Base-by-base conservation (phyloP, 139 green algal genomes). In the Asterochloris erici region DNA sequence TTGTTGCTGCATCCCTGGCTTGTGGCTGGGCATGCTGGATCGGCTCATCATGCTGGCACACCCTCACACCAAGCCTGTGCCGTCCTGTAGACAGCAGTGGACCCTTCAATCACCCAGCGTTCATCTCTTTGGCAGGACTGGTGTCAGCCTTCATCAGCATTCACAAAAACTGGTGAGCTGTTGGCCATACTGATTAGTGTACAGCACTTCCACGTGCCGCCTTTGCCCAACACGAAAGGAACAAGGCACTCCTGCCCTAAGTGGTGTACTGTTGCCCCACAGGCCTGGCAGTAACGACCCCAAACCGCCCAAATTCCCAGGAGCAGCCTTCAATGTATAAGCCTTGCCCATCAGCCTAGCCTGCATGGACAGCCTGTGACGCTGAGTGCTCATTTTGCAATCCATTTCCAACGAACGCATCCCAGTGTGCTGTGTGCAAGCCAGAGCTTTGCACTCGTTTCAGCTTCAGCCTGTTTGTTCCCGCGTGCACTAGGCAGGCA, bases 111-210 rank as follows among this genome's bases (percentile, higher is more conserved):
- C 81, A 88, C 71, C 87, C 87, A 6, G 81, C 86, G 17, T 38
- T 90, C 64, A 87, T 97, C 26, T 85, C 86, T 24, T 61, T 85
- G 21, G 90, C 89, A 9, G 94, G 93, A 2, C 84, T 97, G 54
- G 27, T 96, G 23, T 96, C 91, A 12, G 94, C 88, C 47, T 79
- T 79, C 71, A 90, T 96, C 63, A 89, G 82, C 73, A 84, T 86
- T 0, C 91, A 95, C 90, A 97, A 97, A 73, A 96, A 97, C 76
- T 97, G 92, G 90, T 63, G 12, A 47, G 61, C 26, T 81, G 24
- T 13, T 38, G 38, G 38, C 38, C 38, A 54, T 6, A 10, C 38
- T 54, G 38, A 10, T 54, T 6, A 54, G 38, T 54, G 38, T 54
- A 54, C 38, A 54, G 38, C 38, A 54, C 38, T 54, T 6, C 2